Evolutionary conservation across 164 flowering plant genomes (phyloP).

Genomic region (Echeveria elegans): DNA sequence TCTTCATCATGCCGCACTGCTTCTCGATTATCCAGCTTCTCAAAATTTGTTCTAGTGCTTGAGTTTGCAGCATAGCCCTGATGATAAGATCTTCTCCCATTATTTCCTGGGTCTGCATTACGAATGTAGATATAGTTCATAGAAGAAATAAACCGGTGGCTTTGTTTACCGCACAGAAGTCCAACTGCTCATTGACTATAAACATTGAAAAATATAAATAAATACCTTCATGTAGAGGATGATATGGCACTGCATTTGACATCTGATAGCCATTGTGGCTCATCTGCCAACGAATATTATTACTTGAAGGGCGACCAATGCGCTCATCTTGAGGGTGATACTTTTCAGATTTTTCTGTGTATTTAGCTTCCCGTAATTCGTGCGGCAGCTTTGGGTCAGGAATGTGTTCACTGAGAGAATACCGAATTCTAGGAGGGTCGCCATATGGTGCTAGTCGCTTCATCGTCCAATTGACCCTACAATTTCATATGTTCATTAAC

Average conservation of each 20-base stretch:
- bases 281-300: conserved; percentile 25
- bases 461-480: conserved; percentile 14
- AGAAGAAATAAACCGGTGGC: neutral
- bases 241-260: conserved; percentile 17
- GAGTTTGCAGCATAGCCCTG: conserved; percentile 38
- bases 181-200: neutral
- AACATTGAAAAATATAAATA: neutral
- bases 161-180: neutral
- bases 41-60: conserved; percentile 19
- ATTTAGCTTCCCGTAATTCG: conserved; percentile 14
- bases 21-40: conserved; percentile 33
- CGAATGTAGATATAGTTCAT: neutral
- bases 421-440: conserved; percentile 20
- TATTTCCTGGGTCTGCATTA: conserved; percentile 40
- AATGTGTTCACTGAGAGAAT: conserved; percentile 21
- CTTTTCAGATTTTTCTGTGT: conserved; percentile 21
- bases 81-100: conserved; percentile 33
- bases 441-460: conserved; percentile 24
- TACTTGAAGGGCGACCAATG: conserved; percentile 13
- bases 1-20: conserved; percentile 35
- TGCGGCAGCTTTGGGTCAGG: conserved; percentile 22
- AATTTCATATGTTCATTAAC: neutral
- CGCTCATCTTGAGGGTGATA: conserved; percentile 23
- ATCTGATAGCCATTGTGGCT: conserved; percentile 24
- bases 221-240: conserved; percentile 20